Base-by-base conservation (phyloP, 2,329 filamentous ascomycete genomes). In the Lithohypha guttulata region DNA sequence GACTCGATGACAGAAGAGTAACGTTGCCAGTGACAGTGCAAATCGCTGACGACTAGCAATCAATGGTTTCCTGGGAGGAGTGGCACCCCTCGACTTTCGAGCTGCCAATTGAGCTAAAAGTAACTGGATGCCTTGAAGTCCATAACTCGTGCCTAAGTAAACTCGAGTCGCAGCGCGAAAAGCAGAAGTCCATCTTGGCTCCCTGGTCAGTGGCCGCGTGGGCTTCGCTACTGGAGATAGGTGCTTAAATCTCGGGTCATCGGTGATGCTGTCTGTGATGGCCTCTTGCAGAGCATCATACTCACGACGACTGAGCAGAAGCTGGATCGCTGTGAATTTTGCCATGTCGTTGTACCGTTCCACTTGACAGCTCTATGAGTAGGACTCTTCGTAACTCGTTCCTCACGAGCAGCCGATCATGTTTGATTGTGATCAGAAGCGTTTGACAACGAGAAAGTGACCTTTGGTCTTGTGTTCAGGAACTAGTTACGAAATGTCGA, bases 1-100 rank as follows among this genome's bases (percentile, higher is more conserved):
- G 1, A 94, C 69, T 20, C 91, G 78, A 59, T 98, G 91, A 45
- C 93, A 75, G 29, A 96, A 75, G 14, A 96, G 71, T 47, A 95
- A 85, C 2, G 83, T 73, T 11, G 86, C 87, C 10, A 95, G 70
- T 0, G 85, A 91, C 6, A 87, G 67, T 0, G 86, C 89, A 7
- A 94, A 69, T 40, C 86, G 75, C 17, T 82, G 81, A 0, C 79
- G 69, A 0, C 79, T 84, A 45, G 62, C 65, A 48, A 64, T 59
- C 11, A 69, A 44, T 1, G 68, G 55, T 13, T 56, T 51, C 27
- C 58, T 62, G 10, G 57, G 48, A 40, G 59, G 58, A 8, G 54
- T 57, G 44, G 60, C 64, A 18, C 26, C 42, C 17, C 28, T 27
- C 27, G 28, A 21, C 33, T 15, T 34, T 31, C 43, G 42, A 23